Percentiles rank a stretch among this genome's conserved stretches.
Evolutionary conservation across 1,284 basidiomycete species (phyloP).

Genomic region (Tylopilus sp.): DNA sequence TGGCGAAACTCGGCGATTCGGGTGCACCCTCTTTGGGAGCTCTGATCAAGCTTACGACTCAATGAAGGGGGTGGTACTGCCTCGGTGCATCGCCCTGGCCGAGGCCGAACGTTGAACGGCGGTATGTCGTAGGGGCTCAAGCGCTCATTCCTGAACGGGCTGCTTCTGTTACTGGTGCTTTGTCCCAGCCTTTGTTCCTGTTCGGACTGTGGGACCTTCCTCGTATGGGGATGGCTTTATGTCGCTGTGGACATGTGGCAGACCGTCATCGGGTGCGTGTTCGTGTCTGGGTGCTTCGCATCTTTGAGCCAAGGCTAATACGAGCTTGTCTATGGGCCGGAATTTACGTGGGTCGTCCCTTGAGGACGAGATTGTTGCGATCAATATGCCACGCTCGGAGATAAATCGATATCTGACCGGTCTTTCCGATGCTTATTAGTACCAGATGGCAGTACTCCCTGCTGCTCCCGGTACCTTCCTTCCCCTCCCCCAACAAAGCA

Average conservation of each 20-base stretch:
- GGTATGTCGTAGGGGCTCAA: too few species aligned
- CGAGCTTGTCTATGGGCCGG: background rate
- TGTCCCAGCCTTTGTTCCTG: background rate
- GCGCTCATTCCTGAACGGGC: background rate
- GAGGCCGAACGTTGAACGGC: background rate
- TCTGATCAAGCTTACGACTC: background rate
- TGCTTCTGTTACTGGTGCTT: background rate
- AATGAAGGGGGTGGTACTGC: background rate
- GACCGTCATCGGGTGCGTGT: background rate
- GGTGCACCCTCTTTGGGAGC: background rate
- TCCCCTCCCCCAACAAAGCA: conserved; percentile 4
- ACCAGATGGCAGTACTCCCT: conserved; percentile 17
- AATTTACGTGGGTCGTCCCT: background rate
- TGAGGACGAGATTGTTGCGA: conserved; percentile 1
- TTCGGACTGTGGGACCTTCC: background rate
- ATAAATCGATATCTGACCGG: conserved; percentile 5
- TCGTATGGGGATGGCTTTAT: conserved; percentile 16
- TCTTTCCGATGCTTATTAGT: conserved; percentile 21
- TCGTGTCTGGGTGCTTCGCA: background rate
- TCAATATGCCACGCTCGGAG: conserved; percentile 3
- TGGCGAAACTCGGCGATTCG: conserved; percentile 7
- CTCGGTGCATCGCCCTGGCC: background rate
- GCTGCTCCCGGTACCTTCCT: background rate
- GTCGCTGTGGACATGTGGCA: background rate
- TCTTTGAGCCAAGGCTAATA: background rate